These are phyloP conservation scores for Entomortierella chlamydospora DNA, from an alignment of 192 early-diverging fungal genomes.

Conservation along the genomic window DNA sequence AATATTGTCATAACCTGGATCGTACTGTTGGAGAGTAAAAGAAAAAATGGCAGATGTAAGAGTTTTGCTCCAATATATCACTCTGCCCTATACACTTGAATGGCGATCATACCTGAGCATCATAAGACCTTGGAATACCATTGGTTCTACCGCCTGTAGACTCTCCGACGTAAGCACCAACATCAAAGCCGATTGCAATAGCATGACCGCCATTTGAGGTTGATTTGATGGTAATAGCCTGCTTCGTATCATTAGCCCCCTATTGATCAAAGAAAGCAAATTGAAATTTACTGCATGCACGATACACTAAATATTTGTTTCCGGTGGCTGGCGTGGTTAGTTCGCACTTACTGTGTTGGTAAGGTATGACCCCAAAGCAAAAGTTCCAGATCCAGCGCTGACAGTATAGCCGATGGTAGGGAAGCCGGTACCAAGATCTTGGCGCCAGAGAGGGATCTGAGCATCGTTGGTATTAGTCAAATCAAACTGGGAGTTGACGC, in stretches of 20 bases:
- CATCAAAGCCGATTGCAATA: conserved; percentile 22
- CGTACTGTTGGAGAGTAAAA: conserved; percentile 5
- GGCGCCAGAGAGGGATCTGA: conserved; percentile 10
- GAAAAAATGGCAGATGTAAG: not conserved
- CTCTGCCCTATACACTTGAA: too few species aligned
- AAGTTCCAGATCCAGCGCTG: not conserved
- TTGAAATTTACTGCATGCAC: too few species aligned
- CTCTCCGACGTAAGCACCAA: conserved; percentile 21
- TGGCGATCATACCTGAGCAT: conserved; percentile 4
- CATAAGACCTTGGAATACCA: conserved; percentile 20
- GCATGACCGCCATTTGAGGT: not conserved
- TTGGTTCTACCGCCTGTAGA: conserved; percentile 14
- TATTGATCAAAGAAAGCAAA: too few species aligned
- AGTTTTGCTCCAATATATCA: not conserved
- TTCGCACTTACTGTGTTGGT: conserved; percentile 7
- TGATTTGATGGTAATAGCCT: conserved; percentile 1
- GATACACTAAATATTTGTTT: not conserved
- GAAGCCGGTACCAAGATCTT: not conserved
- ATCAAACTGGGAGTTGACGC: conserved; percentile 17
- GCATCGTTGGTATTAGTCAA: conserved; percentile 12
- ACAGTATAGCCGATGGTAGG: conserved; percentile 18
- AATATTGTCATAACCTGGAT: conserved; percentile 28
- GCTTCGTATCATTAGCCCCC: not conserved
- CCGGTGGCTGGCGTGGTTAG: too few species aligned
- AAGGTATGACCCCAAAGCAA: conserved; percentile 1